Base-by-base conservation (phyloP, 257 asterid genomes). In the Linderniella brevidens region DNA sequence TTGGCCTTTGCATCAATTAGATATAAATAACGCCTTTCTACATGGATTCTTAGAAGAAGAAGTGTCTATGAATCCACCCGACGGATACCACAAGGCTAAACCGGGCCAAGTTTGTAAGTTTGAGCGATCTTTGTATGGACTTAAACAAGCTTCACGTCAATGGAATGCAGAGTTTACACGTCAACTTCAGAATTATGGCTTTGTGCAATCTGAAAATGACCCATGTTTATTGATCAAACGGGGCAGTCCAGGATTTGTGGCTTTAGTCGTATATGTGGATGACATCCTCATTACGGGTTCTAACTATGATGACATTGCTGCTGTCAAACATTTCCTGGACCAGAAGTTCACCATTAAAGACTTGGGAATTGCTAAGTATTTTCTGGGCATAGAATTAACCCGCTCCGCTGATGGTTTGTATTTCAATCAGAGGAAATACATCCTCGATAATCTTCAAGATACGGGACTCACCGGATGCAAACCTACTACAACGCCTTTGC, bases 11-110 rank as follows among this genome's bases (percentile, higher is more conserved):
- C 57, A 19, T 4, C 20, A 39, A 4, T 3, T 19, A 0, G 54
- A 50, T 15, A 35, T 50, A 7, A 35, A 50, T 4, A 50, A 50
- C 10, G 54, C 54, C 20, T 53, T 40, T 8, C 17, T 53, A 0
- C 57, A 53, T 41, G 57, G 57, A 0, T 3, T 1, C 14, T 17
- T 53, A 1, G 40, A 32, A 35, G 55, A 50, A 4, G 47, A 52
- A 6, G 37, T 52, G 0, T 52, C 18, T 17, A 52, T 52, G 56
- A 3, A 1, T 0, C 38, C 12, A 8, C 48, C 48, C 10, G 19
- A 11, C 1, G 48, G 3, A 1, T 13, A n/a, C n/a, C 5, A 1
- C 0, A 14, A 1, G 3, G 8, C 14, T 11, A 8, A 9, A n/a
- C 16, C 14, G 3, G 18, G 19, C n/a, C 48, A 13, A 14, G 48